Evolutionary conservation across 1,284 basidiomycete species (phyloP), one percentile per base, ranked within the genome.

Genomic region (Apiotrichum mycotoxinovorans): DNA sequence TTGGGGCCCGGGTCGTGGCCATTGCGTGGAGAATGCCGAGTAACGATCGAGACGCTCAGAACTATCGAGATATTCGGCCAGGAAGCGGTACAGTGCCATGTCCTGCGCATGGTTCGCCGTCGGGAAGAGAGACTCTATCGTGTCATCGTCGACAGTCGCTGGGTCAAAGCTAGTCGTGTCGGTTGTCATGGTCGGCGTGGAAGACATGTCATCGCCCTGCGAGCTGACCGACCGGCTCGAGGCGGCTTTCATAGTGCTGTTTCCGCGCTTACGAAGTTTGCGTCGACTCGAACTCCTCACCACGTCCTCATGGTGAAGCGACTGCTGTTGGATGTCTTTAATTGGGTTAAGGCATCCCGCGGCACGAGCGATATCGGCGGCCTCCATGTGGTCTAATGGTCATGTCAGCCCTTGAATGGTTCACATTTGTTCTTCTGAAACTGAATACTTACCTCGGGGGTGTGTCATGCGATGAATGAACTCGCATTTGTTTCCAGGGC

Each of bases 401-500:
- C 12, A n/a, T n/a, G n/a, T n/a, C n/a, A n/a, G n/a, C n/a, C n/a
- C n/a, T n/a, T n/a, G n/a, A n/a, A n/a, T n/a, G n/a, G 20, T 10
- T 30, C 17, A 46, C n/a, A 4, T 4, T n/a, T n/a, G 14, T 12
- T 23, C 27, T 15, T 11, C 14, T 7, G 9, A 17, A 45, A 30
- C 25, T 10, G n/a, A 12, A 1, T 15, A 66, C 71, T 54, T 27
- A 74, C 72, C 64, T 22, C 68, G 69, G 8, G 67, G 71, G 33
- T 67, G 72, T 4, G 67, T 71, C 75, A 76, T 77, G 14, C 75
- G 66, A 50, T 76, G 74, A 4, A 72, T 73, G 55, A 74, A 76
- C 8, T 69, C 64, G 54, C 70, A 72, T 11, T 59, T 60, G 45
- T 60, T 65, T 1, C 67, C 66, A 1, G 67, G 66, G 0, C 60